A percentile compares a stretch with the other conserved stretches of the same genome.
phyloP scores from a whole-genome alignment of 106 monocot species.

The Dioscorea zingiberensis region DNA sequence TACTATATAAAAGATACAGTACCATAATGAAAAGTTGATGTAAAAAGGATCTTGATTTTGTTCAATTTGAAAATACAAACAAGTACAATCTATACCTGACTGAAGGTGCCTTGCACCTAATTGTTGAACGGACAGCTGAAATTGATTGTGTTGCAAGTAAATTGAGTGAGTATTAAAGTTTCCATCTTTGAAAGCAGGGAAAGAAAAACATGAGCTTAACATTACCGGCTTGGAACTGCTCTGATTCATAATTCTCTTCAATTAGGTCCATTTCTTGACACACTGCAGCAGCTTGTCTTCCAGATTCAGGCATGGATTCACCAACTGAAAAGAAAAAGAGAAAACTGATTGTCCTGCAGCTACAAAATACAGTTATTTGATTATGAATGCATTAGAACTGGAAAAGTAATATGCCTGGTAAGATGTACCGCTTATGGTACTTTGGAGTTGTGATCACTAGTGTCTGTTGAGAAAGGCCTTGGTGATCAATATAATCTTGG shows the following conservation, averaged over 20 bases:
- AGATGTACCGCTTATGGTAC: slow-evolving; percentile 82
- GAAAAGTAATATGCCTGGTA: slow-evolving; percentile 38
- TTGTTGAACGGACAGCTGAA: background rate
- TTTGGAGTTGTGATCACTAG: slow-evolving; percentile 51
- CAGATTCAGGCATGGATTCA: background rate
- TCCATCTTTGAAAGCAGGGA: background rate
- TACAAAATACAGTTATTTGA: background rate
- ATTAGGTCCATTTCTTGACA: background rate
- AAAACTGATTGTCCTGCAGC: background rate
- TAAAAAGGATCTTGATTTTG: background rate
- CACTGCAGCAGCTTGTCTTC: background rate
- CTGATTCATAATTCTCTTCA: background rate
- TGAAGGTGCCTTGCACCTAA: background rate
- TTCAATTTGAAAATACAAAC: background rate
- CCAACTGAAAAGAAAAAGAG: background rate
- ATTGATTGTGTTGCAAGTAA: background rate
- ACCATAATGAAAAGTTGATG: background rate
- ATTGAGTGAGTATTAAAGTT: background rate
- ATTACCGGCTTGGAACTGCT: background rate
- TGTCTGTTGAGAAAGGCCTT: slow-evolving; percentile 71
- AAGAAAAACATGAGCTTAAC: background rate
- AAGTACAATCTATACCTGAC: background rate
- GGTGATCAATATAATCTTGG: slow-evolving; percentile 50
- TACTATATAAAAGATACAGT: background rate
- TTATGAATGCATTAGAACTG: background rate